phyloP scores from a whole-genome alignment of 2,329 filamentous ascomycete species.

The Cercospora brassicicola region DNA sequence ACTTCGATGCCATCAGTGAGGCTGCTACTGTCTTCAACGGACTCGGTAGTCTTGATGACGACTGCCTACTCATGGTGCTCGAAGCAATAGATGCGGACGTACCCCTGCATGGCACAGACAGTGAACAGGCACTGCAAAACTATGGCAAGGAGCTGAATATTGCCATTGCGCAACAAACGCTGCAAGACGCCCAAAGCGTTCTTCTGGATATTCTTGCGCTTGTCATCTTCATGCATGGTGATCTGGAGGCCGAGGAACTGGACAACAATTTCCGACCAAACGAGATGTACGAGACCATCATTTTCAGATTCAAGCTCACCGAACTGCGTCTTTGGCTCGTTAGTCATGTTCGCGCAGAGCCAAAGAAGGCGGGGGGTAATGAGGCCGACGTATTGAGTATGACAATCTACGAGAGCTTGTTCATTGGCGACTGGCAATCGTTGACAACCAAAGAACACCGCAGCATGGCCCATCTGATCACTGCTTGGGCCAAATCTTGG shows the following conservation, averaged over 20 bases:
- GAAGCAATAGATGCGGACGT: slow-evolving; percentile 48
- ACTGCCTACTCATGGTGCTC: slow-evolving; percentile 55
- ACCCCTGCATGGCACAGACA: slow-evolving; percentile 42
- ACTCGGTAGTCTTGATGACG: slow-evolving; percentile 52
- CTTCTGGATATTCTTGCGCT: slow-evolving; percentile 81
- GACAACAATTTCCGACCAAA: slow-evolving; percentile 63
- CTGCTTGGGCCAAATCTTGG: slow-evolving; percentile 51
- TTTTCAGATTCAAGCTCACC: slow-evolving; percentile 69
- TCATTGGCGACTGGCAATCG: slow-evolving; percentile 45
- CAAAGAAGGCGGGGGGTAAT: slow-evolving; percentile 29
- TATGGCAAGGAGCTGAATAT: slow-evolving; percentile 76
- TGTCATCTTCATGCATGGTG: slow-evolving; percentile 81
- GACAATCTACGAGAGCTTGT: slow-evolving; percentile 44
- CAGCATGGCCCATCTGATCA: slow-evolving; percentile 39
- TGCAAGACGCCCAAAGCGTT: slow-evolving; percentile 69
- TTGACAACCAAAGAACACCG: slow-evolving; percentile 22
- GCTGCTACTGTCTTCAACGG: slow-evolving; percentile 66
- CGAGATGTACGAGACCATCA: slow-evolving; percentile 66
- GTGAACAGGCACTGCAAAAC: slow-evolving; percentile 59
- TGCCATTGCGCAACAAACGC: slow-evolving; percentile 74
- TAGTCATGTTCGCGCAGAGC: slow-evolving; percentile 46
- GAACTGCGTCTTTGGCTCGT: slow-evolving; percentile 72
- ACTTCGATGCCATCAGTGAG: slow-evolving; percentile 68
- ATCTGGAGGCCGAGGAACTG: slow-evolving; percentile 72
- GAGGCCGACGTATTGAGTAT: slow-evolving; percentile 21